Conservation (phyloP, 1,284 basidiomycete genomes). For the Cystobasidium slooffiae region DNA sequence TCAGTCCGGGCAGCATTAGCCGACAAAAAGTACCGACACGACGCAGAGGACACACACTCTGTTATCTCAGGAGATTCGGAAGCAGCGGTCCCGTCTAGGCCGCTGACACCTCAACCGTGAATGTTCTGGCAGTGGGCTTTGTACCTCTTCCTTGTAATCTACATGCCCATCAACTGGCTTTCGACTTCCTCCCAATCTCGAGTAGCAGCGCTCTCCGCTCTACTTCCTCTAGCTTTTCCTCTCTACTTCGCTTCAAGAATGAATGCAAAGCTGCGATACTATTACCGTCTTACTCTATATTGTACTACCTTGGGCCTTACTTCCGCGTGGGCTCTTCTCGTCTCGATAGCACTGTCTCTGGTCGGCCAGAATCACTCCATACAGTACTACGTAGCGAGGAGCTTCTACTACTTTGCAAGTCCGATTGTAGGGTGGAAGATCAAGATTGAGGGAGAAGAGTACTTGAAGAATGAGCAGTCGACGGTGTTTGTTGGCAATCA, state of each 20-base stretch:
- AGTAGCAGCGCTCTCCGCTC: slow-evolving; percentile 15
- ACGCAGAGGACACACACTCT: too few relatives aligned
- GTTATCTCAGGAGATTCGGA: too few relatives aligned
- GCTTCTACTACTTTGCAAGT: slow-evolving; percentile 76
- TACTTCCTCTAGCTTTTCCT: slow-evolving; percentile 39
- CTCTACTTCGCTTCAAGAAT: slow-evolving; percentile 30
- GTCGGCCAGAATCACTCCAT: slow-evolving; percentile 76
- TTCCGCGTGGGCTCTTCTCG: slow-evolving; percentile 75
- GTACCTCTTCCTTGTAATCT: slow-evolving; percentile 36
- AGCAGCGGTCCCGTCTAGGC: too few relatives aligned
- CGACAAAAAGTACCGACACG: background rate
- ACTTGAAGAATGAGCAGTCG: slow-evolving; percentile 67
- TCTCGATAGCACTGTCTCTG: slow-evolving; percentile 71
- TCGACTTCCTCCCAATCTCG: slow-evolving; percentile 15
- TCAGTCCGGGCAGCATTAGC: background rate
- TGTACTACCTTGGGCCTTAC: slow-evolving; percentile 73
- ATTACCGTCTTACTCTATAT: slow-evolving; percentile 74
- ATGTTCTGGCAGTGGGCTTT: slow-evolving; percentile 44
- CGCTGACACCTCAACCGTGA: background rate
- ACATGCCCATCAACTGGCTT: slow-evolving; percentile 34
- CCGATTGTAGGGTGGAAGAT: slow-evolving; percentile 72
- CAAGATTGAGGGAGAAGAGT: slow-evolving; percentile 82
- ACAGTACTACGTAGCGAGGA: slow-evolving; percentile 81
- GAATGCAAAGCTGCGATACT: slow-evolving; percentile 55
- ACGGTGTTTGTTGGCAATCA: slow-evolving; percentile 88